phyloP scores from a whole-genome alignment of 257 asterid species.

The Ajuga chamaepitys region DNA sequence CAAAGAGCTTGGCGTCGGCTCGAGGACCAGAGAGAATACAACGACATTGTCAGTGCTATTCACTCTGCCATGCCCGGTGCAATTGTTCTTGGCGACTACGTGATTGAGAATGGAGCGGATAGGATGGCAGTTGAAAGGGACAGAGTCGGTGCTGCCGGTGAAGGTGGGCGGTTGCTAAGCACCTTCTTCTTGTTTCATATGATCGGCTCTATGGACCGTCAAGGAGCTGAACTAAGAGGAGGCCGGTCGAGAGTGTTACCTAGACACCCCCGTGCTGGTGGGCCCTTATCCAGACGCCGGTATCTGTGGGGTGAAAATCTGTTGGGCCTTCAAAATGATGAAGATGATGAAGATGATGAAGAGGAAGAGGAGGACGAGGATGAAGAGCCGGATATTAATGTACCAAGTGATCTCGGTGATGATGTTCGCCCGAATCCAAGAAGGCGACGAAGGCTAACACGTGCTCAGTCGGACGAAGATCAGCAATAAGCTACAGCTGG shows the following conservation, averaged over 20 bases:
- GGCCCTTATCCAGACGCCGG: slow-evolving; percentile 52
- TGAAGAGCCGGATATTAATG: slow-evolving; percentile 24
- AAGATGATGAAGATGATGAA: slow-evolving; percentile 20
- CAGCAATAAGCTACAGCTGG: neutral
- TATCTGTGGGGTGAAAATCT: slow-evolving; percentile 76
- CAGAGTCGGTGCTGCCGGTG: slow-evolving; percentile 29
- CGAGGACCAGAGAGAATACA: slow-evolving; percentile 69
- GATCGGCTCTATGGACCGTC: slow-evolving; percentile 68
- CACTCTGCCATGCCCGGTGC: slow-evolving; percentile 90
- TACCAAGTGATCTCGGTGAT: slow-evolving; percentile 31
- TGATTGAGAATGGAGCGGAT: slow-evolving; percentile 57
- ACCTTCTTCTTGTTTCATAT: slow-evolving; percentile 78
- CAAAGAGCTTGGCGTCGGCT: slow-evolving; percentile 76
- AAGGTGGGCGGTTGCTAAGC: slow-evolving; percentile 56
- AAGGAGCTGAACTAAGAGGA: slow-evolving; percentile 43
- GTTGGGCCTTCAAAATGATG: slow-evolving; percentile 47
- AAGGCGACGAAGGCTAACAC: slow-evolving; percentile 53
- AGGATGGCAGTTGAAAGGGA: slow-evolving; percentile 31
- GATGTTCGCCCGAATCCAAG: slow-evolving; percentile 29
- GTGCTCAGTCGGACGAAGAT: slow-evolving; percentile 13
- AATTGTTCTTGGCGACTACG: slow-evolving; percentile 76
- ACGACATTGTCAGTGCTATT: slow-evolving; percentile 72
- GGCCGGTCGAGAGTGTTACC: slow-evolving; percentile 58
- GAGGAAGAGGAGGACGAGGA: slow-evolving; percentile 21
- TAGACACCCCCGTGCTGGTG: slow-evolving; percentile 55